phyloP scores from a whole-genome alignment of 108 stramenopile genomes.

The Parmales sp. region DNA sequence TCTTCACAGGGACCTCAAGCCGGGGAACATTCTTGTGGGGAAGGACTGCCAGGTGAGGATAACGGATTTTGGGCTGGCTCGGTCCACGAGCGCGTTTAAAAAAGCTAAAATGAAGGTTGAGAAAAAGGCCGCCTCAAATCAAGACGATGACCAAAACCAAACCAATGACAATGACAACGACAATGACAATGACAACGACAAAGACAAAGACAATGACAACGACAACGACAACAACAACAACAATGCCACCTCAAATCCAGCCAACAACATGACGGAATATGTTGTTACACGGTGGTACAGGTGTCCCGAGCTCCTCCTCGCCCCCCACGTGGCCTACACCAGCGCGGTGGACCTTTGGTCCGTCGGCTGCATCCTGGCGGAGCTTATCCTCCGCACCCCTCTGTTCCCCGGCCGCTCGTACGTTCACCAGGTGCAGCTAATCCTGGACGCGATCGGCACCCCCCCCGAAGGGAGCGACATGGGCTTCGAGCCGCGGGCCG shows the following conservation, averaged over 20 bases:
- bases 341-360: constrained; percentile 59
- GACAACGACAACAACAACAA: not conserved
- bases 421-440: constrained; percentile 56
- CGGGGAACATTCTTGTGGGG: constrained; percentile 58
- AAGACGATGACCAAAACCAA: no score
- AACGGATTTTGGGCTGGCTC: constrained; percentile 57
- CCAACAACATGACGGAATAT: constrained; percentile 46
- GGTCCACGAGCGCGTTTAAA: constrained; percentile 23
- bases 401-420: constrained; percentile 56
- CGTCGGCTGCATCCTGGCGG: constrained; percentile 55
- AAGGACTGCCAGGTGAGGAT: constrained; percentile 49
- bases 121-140: not conserved
- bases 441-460: constrained; percentile 48
- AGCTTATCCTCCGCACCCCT: constrained; percentile 42
- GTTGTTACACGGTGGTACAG: constrained; percentile 66
- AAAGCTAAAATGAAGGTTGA: not conserved
- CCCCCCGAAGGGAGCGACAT: constrained; percentile 18
- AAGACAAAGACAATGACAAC: constrained; percentile 5
- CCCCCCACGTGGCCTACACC: constrained; percentile 47
- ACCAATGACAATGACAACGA: not conserved
- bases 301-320: constrained; percentile 14
- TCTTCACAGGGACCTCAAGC: constrained; percentile 63
- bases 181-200: constrained; percentile 4
- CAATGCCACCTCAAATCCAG: constrained; percentile 19
- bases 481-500: not conserved